Evolutionary conservation across 306 rosid genomes (phyloP).

Genomic region (Begonia fuchsioides): DNA sequence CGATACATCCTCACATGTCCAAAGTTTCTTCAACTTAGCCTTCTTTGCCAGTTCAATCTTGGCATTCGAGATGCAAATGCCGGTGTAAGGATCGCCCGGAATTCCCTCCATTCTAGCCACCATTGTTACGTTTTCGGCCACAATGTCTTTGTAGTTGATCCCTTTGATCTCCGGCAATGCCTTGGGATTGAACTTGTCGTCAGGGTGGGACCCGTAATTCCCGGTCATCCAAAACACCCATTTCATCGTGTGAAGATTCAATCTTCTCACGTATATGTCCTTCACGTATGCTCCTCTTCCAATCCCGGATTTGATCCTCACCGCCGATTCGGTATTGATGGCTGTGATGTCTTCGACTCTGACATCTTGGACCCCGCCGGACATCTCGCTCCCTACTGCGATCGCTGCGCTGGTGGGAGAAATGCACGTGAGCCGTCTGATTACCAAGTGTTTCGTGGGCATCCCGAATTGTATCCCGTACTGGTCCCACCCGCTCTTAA

Average conservation of each 20-base stretch:
- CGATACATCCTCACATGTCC: conserved; percentile 48
- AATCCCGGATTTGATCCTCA: conserved; percentile 44
- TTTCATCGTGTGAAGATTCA: conserved; percentile 39
- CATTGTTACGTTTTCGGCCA: conserved; percentile 30
- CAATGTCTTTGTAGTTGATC: no score
- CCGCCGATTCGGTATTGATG: conserved; percentile 36
- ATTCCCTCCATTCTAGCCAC: conserved; percentile 44
- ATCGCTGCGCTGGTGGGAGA: conserved; percentile 52
- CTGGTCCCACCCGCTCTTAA: conserved; percentile 66
- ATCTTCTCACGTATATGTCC: no score
- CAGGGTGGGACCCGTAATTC: conserved; percentile 40
- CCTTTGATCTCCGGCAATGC: conserved; percentile 37
- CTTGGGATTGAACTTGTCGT: conserved; percentile 24
- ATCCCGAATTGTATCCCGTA: conserved; percentile 49
- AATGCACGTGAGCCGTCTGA: conserved; percentile 41
- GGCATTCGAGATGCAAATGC: conserved; percentile 50
- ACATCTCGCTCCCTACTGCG: conserved; percentile 88
- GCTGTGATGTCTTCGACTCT: conserved; percentile 45
- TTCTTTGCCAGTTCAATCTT: conserved; percentile 8
- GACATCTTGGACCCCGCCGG: conserved; percentile 61
- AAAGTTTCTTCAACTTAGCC: conserved; percentile 20
- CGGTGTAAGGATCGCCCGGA: conserved; percentile 24
- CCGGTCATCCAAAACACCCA: conserved; percentile 64
- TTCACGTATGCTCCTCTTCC: conserved; percentile 64
- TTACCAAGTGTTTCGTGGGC: conserved; percentile 39